These are phyloP conservation scores for Fragaria vesca DNA, from an alignment of 306 rosid genomes.

Conservation along the genomic window DNA sequence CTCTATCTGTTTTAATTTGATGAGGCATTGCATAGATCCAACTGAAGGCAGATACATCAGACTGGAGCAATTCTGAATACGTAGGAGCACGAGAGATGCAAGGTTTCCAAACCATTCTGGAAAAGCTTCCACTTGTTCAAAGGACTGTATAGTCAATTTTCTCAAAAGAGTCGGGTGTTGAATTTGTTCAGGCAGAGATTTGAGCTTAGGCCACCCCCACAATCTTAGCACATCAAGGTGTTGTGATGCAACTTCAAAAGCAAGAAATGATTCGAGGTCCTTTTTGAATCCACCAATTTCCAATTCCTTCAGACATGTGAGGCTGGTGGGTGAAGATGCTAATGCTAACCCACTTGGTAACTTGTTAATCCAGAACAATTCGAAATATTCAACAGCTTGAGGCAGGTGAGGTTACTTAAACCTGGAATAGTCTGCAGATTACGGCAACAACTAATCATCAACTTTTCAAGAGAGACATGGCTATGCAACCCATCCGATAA, in stretches of 20 bases:
- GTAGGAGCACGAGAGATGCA: neutral
- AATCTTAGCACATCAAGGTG: neutral
- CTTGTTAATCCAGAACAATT: neutral
- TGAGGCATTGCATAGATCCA: neutral
- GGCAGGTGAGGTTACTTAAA: neutral
- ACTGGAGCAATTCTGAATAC: neutral
- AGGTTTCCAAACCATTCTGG: neutral
- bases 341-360: neutral
- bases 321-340: neutral
- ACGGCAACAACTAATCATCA: neutral
- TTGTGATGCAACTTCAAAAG: neutral
- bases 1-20: neutral
- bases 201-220: constrained; percentile 3
- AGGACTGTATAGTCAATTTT: neutral
- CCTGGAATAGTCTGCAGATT: neutral
- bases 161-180: neutral
- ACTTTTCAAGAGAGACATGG: neutral
- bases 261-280: neutral
- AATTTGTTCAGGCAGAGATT: constrained; percentile 18
- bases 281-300: neutral
- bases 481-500: neutral
- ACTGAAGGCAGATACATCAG: neutral
- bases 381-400: neutral
- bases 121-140: neutral
- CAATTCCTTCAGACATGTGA: neutral